These are phyloP conservation scores for Ceratobasidium sp. DNA, from an alignment of 1,284 basidiomycete species.

Conservation along the genomic window DNA sequence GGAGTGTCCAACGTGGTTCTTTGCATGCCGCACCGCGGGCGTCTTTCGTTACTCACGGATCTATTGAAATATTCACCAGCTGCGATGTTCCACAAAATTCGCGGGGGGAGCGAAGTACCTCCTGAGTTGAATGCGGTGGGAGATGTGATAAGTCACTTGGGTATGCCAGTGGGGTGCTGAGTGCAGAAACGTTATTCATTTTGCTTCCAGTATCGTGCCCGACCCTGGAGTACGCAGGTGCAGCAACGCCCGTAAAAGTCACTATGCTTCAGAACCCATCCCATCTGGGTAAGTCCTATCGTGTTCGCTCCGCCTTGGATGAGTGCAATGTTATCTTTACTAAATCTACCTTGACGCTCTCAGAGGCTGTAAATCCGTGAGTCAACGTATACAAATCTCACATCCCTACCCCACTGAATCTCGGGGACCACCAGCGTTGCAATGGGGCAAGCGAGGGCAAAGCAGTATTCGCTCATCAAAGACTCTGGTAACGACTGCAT, in stretches of 20 bases:
- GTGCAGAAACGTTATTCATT: neutral
- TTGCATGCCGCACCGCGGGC: conserved; percentile 76
- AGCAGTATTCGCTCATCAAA: conserved; percentile 88
- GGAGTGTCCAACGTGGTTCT: conserved; percentile 80
- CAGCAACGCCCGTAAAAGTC: conserved; percentile 69
- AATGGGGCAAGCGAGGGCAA: conserved; percentile 89
- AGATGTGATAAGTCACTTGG: conserved; percentile 88
- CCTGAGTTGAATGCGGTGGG: conserved; percentile 79
- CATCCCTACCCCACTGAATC: neutral
- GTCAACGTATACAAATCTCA: neutral
- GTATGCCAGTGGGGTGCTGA: conserved; percentile 57
- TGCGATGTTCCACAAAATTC: conserved; percentile 86
- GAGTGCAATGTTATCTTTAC: conserved; percentile 2
- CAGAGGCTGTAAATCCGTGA: conserved; percentile 83
- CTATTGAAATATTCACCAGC: conserved; percentile 75
- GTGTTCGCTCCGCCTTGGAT: neutral
- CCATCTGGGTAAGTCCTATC: conserved; percentile 72
- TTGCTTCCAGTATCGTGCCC: conserved; percentile 69
- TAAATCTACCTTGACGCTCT: neutral
- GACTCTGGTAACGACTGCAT: conserved; percentile 71
- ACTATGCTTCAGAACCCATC: conserved; percentile 89
- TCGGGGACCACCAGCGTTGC: conserved; percentile 64
- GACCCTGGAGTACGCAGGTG: conserved; percentile 67
- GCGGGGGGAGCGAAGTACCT: conserved; percentile 79
- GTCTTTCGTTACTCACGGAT: conserved; percentile 87